Percentiles rank a stretch among this genome's conserved stretches.
These are phyloP conservation scores for Fusarium scirpi DNA, from an alignment of 2,329 filamentous ascomycete species.

Conservation along the genomic window DNA sequence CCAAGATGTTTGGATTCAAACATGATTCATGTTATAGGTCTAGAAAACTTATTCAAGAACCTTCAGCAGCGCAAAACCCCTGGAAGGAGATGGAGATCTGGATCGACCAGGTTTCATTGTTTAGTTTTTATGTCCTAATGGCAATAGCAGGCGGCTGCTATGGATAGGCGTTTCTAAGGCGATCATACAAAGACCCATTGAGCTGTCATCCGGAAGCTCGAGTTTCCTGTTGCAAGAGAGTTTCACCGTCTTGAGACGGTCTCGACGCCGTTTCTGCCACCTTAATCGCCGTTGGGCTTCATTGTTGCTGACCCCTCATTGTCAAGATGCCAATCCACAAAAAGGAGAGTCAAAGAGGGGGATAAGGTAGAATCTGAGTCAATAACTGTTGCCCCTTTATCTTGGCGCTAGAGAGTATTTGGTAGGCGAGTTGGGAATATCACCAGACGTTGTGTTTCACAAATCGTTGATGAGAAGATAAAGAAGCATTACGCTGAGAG, in stretches of 20 bases:
- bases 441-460: constrained; percentile 27
- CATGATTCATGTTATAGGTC: constrained; percentile 27
- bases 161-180: constrained; percentile 29
- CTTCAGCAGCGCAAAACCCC: constrained; percentile 21
- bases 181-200: constrained; percentile 39
- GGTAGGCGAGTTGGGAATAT: constrained; percentile 5
- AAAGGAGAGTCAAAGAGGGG: background rate
- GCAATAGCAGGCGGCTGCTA: constrained; percentile 12
- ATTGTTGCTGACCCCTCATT: constrained; percentile 13
- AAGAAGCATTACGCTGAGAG: background rate
- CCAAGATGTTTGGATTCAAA: constrained; percentile 22
- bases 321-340: constrained; percentile 5
- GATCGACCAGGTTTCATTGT: constrained; percentile 28
- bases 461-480: background rate
- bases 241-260: constrained; percentile 38
- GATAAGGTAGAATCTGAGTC: constrained; percentile 9
- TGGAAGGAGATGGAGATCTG: background rate
- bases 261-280: constrained; percentile 29
- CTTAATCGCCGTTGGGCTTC: constrained; percentile 16
- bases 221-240: constrained; percentile 40
- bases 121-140: constrained; percentile 4
- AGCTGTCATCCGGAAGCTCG: constrained; percentile 23
- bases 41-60: constrained; percentile 10
- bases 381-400: constrained; percentile 1
- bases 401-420: constrained; percentile 17